A percentile compares a stretch with the other conserved stretches of the same genome.
These are phyloP conservation scores for Sonneratia alba DNA, from an alignment of 345 rosid species.

Conservation along the genomic window DNA sequence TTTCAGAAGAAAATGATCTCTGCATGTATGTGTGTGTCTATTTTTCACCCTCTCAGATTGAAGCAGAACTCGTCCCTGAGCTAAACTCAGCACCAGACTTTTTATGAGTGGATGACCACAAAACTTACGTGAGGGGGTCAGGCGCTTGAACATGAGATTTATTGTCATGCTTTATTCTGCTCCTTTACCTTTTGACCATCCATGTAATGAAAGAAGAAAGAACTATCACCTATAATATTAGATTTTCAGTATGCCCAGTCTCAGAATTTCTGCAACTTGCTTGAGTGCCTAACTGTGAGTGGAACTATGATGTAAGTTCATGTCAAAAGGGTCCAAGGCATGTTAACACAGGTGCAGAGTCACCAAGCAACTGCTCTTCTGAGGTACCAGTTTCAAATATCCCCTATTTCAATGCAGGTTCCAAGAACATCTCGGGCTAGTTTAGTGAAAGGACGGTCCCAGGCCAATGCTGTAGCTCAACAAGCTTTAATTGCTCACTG, in stretches of 20 bases:
- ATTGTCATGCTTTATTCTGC: not conserved
- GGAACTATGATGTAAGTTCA: not conserved
- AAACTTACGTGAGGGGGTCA: not conserved
- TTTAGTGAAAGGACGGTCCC: slow-evolving; percentile 91
- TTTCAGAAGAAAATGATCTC: not conserved
- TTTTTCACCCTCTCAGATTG: not conserved
- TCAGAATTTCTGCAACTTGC: not conserved
- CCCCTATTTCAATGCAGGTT: slow-evolving; percentile 48
- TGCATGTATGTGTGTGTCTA: not conserved
- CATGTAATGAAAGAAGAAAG: not conserved
- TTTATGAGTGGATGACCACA: not conserved
- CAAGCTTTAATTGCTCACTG: slow-evolving; percentile 96
- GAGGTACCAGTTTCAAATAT: not conserved
- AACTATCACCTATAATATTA: not conserved
- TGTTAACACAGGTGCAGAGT: not conserved
- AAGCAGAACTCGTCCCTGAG: not conserved
- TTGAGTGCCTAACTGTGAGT: not conserved
- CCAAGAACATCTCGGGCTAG: slow-evolving; percentile 94
- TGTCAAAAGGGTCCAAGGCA: not conserved
- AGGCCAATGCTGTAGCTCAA: slow-evolving; percentile 94
- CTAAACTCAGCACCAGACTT: not conserved
- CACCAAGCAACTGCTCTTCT: not conserved
- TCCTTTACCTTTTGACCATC: not conserved
- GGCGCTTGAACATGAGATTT: not conserved
- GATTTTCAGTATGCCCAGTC: not conserved